phyloP scores from a whole-genome alignment of 495 filamentous ascomycete genomes.

The Podospora sp. region DNA sequence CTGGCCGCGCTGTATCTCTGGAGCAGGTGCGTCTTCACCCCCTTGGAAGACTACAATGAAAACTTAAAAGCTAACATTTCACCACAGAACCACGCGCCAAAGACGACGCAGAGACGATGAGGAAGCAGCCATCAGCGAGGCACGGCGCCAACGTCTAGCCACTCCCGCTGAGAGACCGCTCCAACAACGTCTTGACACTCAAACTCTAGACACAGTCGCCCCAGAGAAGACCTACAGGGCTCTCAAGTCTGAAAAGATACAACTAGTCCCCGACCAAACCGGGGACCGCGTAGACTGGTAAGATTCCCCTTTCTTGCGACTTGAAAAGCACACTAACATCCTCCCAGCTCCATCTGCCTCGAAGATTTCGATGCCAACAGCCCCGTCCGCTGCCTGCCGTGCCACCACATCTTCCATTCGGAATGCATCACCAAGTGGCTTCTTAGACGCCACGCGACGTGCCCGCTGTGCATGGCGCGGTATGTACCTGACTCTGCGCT shows the following conservation, averaged over 20 bases:
- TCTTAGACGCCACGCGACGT: constrained; percentile 17
- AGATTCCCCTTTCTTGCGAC: background rate
- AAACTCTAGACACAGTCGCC: background rate
- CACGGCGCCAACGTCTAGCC: background rate
- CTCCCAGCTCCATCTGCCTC: constrained; percentile 21
- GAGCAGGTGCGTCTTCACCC: no score
- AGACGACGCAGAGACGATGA: no score
- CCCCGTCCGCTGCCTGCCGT: constrained; percentile 16
- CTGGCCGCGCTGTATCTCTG: no score
- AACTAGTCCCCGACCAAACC: background rate
- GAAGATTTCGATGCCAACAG: constrained; percentile 10
- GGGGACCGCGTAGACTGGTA: background rate
- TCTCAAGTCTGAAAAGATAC: background rate
- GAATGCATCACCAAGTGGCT: constrained; percentile 21
- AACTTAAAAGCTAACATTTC: no score
- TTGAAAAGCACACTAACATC: background rate
- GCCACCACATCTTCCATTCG: constrained; percentile 24
- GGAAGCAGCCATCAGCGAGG: background rate
- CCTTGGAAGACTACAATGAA: no score
- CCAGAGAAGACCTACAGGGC: background rate
- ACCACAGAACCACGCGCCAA: no score
- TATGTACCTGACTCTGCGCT: background rate
- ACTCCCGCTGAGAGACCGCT: background rate
- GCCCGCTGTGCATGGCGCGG: constrained; percentile 16
- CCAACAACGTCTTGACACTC: background rate